phyloP scores from a whole-genome alignment of 768 basidiomycete genomes.

The Pholiota microspora region DNA sequence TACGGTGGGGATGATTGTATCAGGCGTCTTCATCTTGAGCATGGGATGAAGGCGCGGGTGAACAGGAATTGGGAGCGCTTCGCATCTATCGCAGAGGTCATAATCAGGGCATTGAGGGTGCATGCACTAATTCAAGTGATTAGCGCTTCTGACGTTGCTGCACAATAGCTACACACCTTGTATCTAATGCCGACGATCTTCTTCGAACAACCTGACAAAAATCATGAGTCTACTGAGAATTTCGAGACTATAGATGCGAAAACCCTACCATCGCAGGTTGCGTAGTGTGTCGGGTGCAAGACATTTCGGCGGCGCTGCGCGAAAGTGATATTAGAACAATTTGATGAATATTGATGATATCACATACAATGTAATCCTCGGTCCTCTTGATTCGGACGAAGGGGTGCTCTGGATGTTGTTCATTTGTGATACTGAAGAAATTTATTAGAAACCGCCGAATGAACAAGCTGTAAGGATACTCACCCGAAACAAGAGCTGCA shows the following conservation, averaged over 20 bases:
- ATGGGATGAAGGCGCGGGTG: slow-evolving; percentile 73
- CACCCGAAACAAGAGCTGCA: slow-evolving; percentile 70
- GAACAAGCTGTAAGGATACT: slow-evolving; percentile 9
- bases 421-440: slow-evolving; percentile 50
- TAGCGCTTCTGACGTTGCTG: not conserved
- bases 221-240: not conserved
- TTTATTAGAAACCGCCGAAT: not conserved
- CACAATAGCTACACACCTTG: slow-evolving; percentile 50
- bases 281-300: slow-evolving; percentile 39
- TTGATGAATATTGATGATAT: not conserved
- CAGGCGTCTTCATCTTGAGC: slow-evolving; percentile 64
- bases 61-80: slow-evolving; percentile 73
- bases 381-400: slow-evolving; percentile 62
- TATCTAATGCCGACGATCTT: slow-evolving; percentile 64
- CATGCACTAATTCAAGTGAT: slow-evolving; percentile 57
- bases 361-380: slow-evolving; percentile 56
- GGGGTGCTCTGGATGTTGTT: slow-evolving; percentile 75
- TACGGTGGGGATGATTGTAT: slow-evolving; percentile 39
- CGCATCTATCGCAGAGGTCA: slow-evolving; percentile 78
- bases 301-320: slow-evolving; percentile 23
- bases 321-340: slow-evolving; percentile 1
- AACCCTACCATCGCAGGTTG: slow-evolving; percentile 54
- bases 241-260: not conserved
- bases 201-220: slow-evolving; percentile 40
- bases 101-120: slow-evolving; percentile 75